Evolutionary conservation across 345 rosid genomes (phyloP).

Genomic region (Hevea brasiliensis): DNA sequence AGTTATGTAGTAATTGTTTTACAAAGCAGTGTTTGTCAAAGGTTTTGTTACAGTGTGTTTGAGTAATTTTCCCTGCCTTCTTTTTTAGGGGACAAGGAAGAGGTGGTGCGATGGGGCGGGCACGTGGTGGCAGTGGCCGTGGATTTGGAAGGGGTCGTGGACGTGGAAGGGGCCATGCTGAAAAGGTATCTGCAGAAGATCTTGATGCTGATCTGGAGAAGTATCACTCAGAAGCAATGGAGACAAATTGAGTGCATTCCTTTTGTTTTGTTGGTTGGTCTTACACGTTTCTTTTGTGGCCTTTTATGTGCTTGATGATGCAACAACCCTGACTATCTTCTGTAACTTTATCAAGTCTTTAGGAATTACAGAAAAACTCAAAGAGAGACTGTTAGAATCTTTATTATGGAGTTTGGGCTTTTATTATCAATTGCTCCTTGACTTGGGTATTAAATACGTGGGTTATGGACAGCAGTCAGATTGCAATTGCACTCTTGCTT

Average conservation of each 20-base stretch:
- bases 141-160: constrained; percentile 61
- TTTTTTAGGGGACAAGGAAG: constrained; percentile 55
- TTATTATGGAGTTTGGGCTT: constrained; percentile 41
- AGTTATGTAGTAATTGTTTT: background rate
- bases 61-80: background rate
- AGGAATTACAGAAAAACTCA: constrained; percentile 29
- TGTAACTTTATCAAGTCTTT: constrained; percentile 35
- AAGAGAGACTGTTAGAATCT: constrained; percentile 35
- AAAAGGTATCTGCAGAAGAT: constrained; percentile 86
- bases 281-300: constrained; percentile 32
- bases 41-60: background rate
- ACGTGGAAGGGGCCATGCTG: constrained; percentile 64
- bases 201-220: constrained; percentile 95
- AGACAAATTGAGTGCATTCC: constrained; percentile 46
- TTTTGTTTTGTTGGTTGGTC: constrained; percentile 17
- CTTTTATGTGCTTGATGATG: constrained; percentile 37
- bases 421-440: constrained; percentile 34
- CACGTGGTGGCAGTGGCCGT: constrained; percentile 59
- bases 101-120: constrained; percentile 52
- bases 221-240: constrained; percentile 81
- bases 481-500: constrained; percentile 25
- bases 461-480: constrained; percentile 42
- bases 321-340: constrained; percentile 26
- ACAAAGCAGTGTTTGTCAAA: background rate
- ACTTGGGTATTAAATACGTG: constrained; percentile 42